Base-by-base conservation (phyloP, 352 stramenopile species). In the Blastocystis sp. region DNA sequence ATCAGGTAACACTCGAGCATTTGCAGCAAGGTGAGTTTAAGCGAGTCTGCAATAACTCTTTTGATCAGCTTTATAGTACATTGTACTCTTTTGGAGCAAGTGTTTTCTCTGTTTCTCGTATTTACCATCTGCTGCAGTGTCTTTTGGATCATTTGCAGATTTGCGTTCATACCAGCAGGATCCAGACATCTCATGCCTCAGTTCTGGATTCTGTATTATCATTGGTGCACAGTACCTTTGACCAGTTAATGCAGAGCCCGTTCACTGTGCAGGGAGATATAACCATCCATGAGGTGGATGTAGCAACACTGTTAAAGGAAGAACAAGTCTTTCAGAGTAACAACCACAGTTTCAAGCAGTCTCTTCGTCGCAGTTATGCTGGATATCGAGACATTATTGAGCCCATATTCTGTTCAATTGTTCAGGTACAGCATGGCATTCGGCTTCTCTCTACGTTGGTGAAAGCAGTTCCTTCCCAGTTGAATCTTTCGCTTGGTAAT, bases 321-420 rank as follows among this genome's bases (percentile, higher is more conserved):
- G 69, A 95, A 11, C 92, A 94, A n/a, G 94, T 95, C 92, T 94
- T 96, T 59, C 93, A 96, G 82, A 93, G 95, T 62, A 95, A 93
- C 6, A 95, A 93, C 7, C 93, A 95, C 20, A 95, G 92, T 73
- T 84, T 84, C 73, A 84, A 84, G 50, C 73, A 84, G 50, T 84
- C 73, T 13, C 37, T 95, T 45, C 88, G 90, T 7, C 92, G 92
- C 53, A 94, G 95, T 79, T 96, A 93, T 91, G 90, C 87, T 0
- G 91, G 91, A 41, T 97, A 95, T 82, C 91, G 92, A 43, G 94
- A 97, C 90, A 92, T 97, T 15, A 77, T 96, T 13, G 93, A 95
- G 68, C 94, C 94, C 18, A 89, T 97, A 23, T 90, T 90, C 0
- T 92, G 93, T 0, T 91, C 93, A n/a, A 93, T 96, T 39, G 94